A percentile compares a stretch with the other conserved stretches of the same genome.
Evolutionary conservation across 2,329 filamentous ascomycete species (phyloP).

Genomic region (Pseudocercospora musae): DNA sequence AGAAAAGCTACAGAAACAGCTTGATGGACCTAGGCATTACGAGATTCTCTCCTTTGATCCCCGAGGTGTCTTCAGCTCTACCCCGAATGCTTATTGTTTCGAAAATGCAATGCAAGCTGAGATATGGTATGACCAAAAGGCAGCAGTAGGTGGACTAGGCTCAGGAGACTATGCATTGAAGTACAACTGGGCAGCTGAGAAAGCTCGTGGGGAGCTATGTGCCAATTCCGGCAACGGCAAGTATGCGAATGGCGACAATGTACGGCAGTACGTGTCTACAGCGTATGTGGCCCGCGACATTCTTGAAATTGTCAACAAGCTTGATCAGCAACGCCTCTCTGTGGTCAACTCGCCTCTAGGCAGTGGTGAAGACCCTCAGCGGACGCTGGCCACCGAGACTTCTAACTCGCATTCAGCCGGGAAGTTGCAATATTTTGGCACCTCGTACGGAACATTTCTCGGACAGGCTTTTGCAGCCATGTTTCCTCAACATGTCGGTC

Average conservation of each 20-base stretch:
- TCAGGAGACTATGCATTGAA: constrained; percentile 25
- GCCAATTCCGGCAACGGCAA: constrained; percentile 35
- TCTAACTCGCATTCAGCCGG: not conserved
- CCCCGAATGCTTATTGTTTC: constrained; percentile 37
- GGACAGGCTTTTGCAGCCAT: constrained; percentile 12
- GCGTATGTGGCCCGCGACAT: constrained; percentile 13
- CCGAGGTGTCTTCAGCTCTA: constrained; percentile 39
- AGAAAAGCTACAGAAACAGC: constrained; percentile 13
- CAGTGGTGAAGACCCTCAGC: not conserved
- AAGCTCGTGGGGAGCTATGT: constrained; percentile 34
- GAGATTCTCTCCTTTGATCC: constrained; percentile 48
- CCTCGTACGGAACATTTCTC: constrained; percentile 24
- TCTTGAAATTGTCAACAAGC: constrained; percentile 13
- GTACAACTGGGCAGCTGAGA: constrained; percentile 36
- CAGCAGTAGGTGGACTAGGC: constrained; percentile 15
- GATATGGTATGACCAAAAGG: constrained; percentile 33
- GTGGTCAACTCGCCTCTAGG: not conserved
- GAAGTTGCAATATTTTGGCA: constrained; percentile 33
- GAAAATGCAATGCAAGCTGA: constrained; percentile 28
- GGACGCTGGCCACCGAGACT: not conserved
- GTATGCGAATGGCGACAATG: constrained; percentile 20
- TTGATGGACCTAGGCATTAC: constrained; percentile 35
- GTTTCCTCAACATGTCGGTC: constrained; percentile 11
- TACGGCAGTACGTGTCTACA: constrained; percentile 37
- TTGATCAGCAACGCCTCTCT: constrained; percentile 6